Evolutionary conservation across 192 early-diverging fungal species (phyloP).

Genomic region (Obelidium mucronatum): DNA sequence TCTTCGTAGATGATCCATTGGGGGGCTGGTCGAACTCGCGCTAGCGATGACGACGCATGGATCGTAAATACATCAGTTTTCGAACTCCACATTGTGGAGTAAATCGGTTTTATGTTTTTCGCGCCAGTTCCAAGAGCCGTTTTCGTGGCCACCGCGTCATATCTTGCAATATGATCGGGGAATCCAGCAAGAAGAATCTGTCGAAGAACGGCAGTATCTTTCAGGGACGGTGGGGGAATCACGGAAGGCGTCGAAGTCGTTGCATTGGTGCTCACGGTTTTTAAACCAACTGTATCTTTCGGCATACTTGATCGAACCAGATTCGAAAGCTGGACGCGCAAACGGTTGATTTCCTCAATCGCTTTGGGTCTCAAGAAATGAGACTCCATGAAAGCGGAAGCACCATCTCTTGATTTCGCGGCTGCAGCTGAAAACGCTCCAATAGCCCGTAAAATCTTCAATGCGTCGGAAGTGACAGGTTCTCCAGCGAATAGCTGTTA

Average conservation of each 20-base stretch:
- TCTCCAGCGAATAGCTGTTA: constrained; percentile 79
- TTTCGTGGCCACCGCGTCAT: constrained; percentile 45
- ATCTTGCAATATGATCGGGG: constrained; percentile 90
- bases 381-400: constrained; percentile 74
- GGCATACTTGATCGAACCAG: constrained; percentile 37
- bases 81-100: constrained; percentile 52
- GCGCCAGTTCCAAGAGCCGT: constrained; percentile 28
- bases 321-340: constrained; percentile 48
- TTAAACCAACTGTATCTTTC: background rate
- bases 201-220: constrained; percentile 74
- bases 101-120: constrained; percentile 50
- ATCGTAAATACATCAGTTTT: constrained; percentile 75
- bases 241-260: constrained; percentile 52
- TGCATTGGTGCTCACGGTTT: background rate
- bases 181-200: constrained; percentile 91
- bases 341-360: constrained; percentile 63
- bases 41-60: constrained; percentile 49
- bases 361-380: constrained; percentile 88
- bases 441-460: constrained; percentile 85
- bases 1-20: constrained; percentile 64
- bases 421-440: constrained; percentile 78
- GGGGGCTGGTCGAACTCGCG: constrained; percentile 51
- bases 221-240: constrained; percentile 51
- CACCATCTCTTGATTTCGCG: constrained; percentile 59
- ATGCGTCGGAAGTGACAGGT: constrained; percentile 83